Evolutionary conservation across 1,139 yeast species (phyloP).

Genomic region (Taiozyma sp.): DNA sequence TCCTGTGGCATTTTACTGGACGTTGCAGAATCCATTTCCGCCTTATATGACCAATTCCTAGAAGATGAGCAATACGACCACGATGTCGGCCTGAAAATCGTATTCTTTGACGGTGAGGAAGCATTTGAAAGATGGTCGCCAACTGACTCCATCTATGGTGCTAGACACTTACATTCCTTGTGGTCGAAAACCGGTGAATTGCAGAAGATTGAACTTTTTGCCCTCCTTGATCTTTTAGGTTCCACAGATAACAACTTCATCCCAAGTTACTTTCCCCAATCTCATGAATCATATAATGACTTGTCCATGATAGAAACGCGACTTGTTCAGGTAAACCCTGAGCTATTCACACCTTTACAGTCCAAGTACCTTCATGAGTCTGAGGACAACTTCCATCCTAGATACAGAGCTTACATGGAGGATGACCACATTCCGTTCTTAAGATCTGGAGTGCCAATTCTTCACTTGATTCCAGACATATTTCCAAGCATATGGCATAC

Average conservation of each 20-base stretch:
- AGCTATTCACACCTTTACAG: constrained; percentile 1
- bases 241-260: constrained; percentile 29
- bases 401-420: constrained; percentile 31
- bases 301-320: constrained; percentile 30
- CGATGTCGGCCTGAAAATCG: constrained; percentile 38
- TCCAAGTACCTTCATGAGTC: constrained; percentile 18
- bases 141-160: constrained; percentile 51
- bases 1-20: constrained; percentile 50
- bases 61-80: constrained; percentile 15
- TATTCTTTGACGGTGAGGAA: constrained; percentile 60
- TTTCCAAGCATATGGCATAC: constrained; percentile 54
- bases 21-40: constrained; percentile 33
- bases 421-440: constrained; percentile 55
- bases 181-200: constrained; percentile 29
- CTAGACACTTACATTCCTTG: constrained; percentile 40
- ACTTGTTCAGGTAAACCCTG: constrained; percentile 8
- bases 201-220: constrained; percentile 34
- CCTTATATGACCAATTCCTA: constrained; percentile 18
- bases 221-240: constrained; percentile 49
- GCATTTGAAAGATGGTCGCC: constrained; percentile 46
- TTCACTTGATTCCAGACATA: constrained; percentile 46
- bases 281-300: constrained; percentile 35
- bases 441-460: constrained; percentile 38
- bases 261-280: constrained; percentile 41
- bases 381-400: constrained; percentile 15